These are phyloP conservation scores for Candida hispaniensis DNA, from an alignment of 805 yeast species.

Conservation along the genomic window DNA sequence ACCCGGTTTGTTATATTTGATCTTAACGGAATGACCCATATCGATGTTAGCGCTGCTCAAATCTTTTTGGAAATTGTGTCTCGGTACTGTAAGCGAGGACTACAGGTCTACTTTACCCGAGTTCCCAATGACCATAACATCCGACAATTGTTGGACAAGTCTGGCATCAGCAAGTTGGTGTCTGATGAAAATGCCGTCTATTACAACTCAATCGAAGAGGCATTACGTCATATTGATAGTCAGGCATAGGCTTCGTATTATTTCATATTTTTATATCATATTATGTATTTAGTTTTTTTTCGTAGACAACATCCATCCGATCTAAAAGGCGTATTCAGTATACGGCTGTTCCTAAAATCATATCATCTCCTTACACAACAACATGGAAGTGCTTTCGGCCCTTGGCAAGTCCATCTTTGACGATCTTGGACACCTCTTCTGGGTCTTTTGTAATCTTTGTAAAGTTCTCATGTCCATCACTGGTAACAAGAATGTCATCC, in stretches of 20 bases:
- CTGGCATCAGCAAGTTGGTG: constrained; percentile 44
- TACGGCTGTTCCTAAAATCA: too few species aligned
- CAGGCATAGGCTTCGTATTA: constrained; percentile 16
- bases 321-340: not conserved
- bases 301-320: not conserved
- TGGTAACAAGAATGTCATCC: constrained; percentile 78
- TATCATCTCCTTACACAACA: constrained; percentile 27
- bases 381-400: constrained; percentile 56
- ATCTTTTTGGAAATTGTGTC: constrained; percentile 51
- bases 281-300: not conserved
- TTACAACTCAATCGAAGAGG: constrained; percentile 46
- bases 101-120: constrained; percentile 50
- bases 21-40: constrained; percentile 66
- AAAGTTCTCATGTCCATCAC: constrained; percentile 65
- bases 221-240: constrained; percentile 31
- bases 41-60: constrained; percentile 75
- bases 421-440: constrained; percentile 65
- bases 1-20: constrained; percentile 60
- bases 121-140: constrained; percentile 41
- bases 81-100: constrained; percentile 42
- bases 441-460: constrained; percentile 83
- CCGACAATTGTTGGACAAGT: constrained; percentile 38
- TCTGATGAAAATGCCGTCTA: constrained; percentile 23
- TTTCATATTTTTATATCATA: not conserved
- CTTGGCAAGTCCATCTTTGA: constrained; percentile 51